These are phyloP conservation scores for Fusarium xylarioides DNA, from an alignment of 2,329 filamentous ascomycete genomes.

Conservation along the genomic window DNA sequence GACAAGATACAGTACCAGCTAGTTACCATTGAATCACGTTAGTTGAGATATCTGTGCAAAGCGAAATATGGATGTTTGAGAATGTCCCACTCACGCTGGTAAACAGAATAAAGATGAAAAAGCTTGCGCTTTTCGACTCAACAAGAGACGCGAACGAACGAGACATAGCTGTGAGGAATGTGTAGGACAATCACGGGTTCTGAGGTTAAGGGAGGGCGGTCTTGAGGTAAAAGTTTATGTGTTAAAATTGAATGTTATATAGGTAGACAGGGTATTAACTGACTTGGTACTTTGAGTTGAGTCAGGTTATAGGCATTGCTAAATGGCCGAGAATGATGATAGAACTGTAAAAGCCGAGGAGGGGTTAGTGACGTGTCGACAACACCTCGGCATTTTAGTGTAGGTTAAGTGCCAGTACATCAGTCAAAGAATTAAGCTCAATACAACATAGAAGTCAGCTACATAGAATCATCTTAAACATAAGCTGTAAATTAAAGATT, in stretches of 20 bases:
- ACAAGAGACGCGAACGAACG: neutral
- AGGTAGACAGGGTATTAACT: neutral
- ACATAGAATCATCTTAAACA: rapidly evolving
- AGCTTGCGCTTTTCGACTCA: neutral
- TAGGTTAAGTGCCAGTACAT: neutral
- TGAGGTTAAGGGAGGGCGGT: neutral
- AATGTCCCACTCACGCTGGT: rapidly evolving
- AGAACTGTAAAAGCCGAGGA: neutral
- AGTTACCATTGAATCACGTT: rapidly evolving
- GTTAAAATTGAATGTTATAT: neutral
- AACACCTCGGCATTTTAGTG: neutral
- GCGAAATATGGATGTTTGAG: neutral
- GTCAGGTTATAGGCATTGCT: rapidly evolving
- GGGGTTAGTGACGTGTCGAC: neutral
- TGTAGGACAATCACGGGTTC: rapidly evolving
- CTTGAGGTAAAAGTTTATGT: rapidly evolving
- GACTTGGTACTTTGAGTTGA: rapidly evolving
- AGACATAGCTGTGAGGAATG: neutral
- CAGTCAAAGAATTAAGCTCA: too few species aligned
- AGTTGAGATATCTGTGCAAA: neutral
- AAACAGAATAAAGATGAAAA: neutral
- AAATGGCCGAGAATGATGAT: rapidly evolving
- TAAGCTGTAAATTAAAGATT: neutral
- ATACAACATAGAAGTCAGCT: too few species aligned
- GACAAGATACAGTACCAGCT: neutral